Evolutionary conservation across 192 early-diverging fungal species (phyloP), one percentile per base, ranked within the genome.

Genomic region (Allomyces javanicus): DNA sequence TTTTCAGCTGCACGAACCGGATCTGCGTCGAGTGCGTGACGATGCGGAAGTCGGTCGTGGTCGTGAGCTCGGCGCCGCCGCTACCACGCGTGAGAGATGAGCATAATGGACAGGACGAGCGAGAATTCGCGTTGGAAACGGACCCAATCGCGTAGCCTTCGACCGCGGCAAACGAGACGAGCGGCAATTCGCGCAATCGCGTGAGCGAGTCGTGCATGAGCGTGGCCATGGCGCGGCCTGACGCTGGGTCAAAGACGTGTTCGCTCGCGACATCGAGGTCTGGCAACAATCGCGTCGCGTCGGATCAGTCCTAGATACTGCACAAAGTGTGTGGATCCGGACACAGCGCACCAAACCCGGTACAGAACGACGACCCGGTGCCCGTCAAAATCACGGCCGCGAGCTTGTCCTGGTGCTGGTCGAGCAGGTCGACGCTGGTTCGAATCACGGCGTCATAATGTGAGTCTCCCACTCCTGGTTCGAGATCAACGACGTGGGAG

Each of bases 181-280:
- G 62, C 11, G 83, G 81, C 21, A 87, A 70, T 1, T 72, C 70
- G 50, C 74, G 62, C 62, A 87, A 74, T 11, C 76, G 70, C 0
- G 77, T 70, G 17, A 87, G 65, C 23, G 77, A 80, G 62, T 78
- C 74, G 71, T 86, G 82, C 86, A 87, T 87, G 19, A 83, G 72
- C 11, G 66, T 62, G 24, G 77, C 71, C 73, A 86, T 76, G 12
- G 75, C 70, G 7, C 67, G 25, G 2, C 74, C 83, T 40, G 70
- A 72, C 10, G 64, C 67, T 1, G 76, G 65, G 10, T 71, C 67
- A 10, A 76, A n/a, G 7, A 86, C 66, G 55, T 79, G 68, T 21
- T 75, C 70, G 55, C 76, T 75, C 23, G 77, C 80, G 25, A 76
- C 75, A 3, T 67, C 72, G 50, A 85, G 68, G 65, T 85, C 83